These are phyloP conservation scores for Epichloe coenophiala DNA, from an alignment of 2,329 filamentous ascomycete species.

Conservation along the genomic window DNA sequence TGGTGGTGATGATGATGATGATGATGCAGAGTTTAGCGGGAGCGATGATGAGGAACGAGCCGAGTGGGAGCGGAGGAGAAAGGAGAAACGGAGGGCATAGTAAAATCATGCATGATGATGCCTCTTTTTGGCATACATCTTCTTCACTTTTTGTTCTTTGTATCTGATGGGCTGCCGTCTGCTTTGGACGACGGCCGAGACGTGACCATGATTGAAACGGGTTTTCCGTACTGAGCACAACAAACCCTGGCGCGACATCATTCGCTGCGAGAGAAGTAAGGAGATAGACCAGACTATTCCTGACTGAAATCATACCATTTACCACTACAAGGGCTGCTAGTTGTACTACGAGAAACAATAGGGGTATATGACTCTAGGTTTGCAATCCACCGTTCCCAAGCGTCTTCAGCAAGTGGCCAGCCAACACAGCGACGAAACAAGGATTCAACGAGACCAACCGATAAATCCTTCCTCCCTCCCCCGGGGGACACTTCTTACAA, in stretches of 20 bases:
- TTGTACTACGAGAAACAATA: constrained; percentile 2
- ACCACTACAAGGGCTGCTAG: constrained; percentile 2
- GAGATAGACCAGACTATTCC: neutral
- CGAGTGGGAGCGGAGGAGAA: constrained; percentile 42
- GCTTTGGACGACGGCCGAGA: neutral
- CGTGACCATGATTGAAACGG: neutral
- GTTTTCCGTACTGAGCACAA: neutral
- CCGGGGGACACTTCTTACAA: neutral
- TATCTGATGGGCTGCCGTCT: too few relatives aligned
- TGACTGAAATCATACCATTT: constrained; percentile 1
- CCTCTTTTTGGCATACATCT: neutral
- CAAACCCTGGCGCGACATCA: neutral
- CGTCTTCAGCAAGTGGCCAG: neutral
- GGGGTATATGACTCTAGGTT: constrained; percentile 6
- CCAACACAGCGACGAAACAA: neutral
- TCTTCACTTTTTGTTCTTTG: neutral
- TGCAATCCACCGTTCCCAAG: neutral
- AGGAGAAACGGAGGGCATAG: constrained; percentile 21
- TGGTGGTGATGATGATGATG: constrained; percentile 24
- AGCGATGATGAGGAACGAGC: constrained; percentile 52
- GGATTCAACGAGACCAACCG: neutral
- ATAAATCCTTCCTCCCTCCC: too few relatives aligned
- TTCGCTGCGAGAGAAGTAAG: neutral
- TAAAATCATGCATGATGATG: neutral
- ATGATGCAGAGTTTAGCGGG: constrained; percentile 48